Evolutionary conservation across 805 yeast species (phyloP).

Genomic region (Kodamaea laetipori): DNA sequence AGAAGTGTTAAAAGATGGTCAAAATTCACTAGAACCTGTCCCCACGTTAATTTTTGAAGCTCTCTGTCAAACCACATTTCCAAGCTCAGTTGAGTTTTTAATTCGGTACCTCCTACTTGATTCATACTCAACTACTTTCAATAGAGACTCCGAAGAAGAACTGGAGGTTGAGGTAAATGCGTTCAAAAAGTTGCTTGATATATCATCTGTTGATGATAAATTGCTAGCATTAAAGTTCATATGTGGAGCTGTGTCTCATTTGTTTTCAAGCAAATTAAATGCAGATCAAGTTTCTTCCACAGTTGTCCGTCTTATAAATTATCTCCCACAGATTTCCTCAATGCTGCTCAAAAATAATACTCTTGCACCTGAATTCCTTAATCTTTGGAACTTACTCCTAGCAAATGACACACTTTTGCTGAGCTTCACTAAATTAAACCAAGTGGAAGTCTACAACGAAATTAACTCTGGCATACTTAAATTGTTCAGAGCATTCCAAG

Average conservation of each 20-base stretch:
- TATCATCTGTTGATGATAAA: constrained; percentile 25
- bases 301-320: constrained; percentile 20
- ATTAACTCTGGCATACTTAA: constrained; percentile 27
- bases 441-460: constrained; percentile 28
- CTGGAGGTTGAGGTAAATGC: constrained; percentile 26
- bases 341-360: constrained; percentile 23
- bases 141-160: constrained; percentile 5
- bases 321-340: constrained; percentile 25
- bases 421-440: constrained; percentile 27
- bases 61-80: constrained; percentile 36
- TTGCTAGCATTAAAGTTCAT: constrained; percentile 38
- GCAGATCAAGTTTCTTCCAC: constrained; percentile 2
- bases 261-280: constrained; percentile 27
- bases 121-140: constrained; percentile 34
- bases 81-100: constrained; percentile 39
- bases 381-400: constrained; percentile 29
- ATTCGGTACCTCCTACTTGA: constrained; percentile 48
- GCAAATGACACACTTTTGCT: constrained; percentile 21
- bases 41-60: constrained; percentile 28
- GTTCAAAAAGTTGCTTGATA: constrained; percentile 32
- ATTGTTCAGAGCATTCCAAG: constrained; percentile 21
- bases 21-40: constrained; percentile 10
- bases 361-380: constrained; percentile 25
- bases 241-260: constrained; percentile 38
- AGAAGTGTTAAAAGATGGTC: constrained; percentile 6